These are phyloP conservation scores for Exophiala aquamarina DNA, from an alignment of 2,329 filamentous ascomycete genomes.

Conservation along the genomic window DNA sequence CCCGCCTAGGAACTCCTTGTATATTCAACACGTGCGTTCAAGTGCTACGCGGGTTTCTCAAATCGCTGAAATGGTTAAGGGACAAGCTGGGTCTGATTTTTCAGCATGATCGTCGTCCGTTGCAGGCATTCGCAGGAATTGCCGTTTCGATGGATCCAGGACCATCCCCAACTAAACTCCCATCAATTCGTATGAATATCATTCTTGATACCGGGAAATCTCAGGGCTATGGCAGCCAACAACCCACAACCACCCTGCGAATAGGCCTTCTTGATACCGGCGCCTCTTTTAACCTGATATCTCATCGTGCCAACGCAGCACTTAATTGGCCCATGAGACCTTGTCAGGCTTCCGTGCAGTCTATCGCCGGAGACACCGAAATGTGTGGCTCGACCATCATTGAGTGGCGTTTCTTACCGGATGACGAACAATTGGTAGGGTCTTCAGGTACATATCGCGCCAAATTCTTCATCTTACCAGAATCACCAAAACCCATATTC, in stretches of 20 bases:
- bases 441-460: constrained; percentile 6
- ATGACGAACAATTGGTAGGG: neutral
- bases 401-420: constrained; percentile 15
- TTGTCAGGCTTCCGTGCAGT: constrained; percentile 10
- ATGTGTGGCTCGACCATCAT: constrained; percentile 14
- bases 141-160: no score
- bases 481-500: constrained; percentile 13
- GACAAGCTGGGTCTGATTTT: no score
- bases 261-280: constrained; percentile 23
- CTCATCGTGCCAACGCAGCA: constrained; percentile 9
- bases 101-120: no score
- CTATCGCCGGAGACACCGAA: constrained; percentile 16
- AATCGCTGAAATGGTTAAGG: no score
- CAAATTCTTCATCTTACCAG: constrained; percentile 15
- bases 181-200: constrained; percentile 15
- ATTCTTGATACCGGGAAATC: constrained; percentile 2
- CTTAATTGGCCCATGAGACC: constrained; percentile 12
- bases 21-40: no score
- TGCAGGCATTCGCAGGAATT: no score
- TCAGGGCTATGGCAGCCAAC: neutral
- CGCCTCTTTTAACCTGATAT: constrained; percentile 23
- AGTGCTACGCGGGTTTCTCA: no score
- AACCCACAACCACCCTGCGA: constrained; percentile 11
- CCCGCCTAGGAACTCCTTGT: no score
- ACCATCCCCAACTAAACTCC: no score